phyloP scores from a whole-genome alignment of 768 basidiomycete species.

The Coprinellus micaceus region DNA sequence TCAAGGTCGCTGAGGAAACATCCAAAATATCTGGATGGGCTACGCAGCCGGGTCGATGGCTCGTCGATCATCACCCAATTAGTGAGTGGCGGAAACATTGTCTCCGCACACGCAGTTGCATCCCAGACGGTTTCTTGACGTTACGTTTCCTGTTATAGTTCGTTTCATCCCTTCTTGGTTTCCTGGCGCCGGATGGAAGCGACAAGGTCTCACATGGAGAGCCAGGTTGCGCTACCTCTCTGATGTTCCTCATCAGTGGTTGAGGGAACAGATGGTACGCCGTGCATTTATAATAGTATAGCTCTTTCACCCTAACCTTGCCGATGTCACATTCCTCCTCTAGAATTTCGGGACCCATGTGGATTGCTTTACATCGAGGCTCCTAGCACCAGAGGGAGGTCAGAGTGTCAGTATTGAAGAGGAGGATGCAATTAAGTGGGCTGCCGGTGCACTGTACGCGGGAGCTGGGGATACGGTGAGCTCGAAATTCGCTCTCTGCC shows the following conservation, averaged over 20 bases:
- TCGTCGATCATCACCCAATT: conserved; percentile 41
- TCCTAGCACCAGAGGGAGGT: conserved; percentile 26
- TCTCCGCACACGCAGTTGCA: neutral
- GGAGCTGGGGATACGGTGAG: conserved; percentile 42
- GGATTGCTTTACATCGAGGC: conserved; percentile 44
- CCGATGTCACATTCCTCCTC: neutral
- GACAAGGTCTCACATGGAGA: conserved; percentile 40
- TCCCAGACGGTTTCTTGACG: neutral
- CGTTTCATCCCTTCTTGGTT: conserved; percentile 49
- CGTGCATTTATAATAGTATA: neutral
- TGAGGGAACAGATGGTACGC: conserved; percentile 41
- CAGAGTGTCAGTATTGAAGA: conserved; percentile 23
- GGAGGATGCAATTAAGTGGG: conserved; percentile 47
- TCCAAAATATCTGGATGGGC: conserved; percentile 40
- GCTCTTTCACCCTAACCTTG: neutral
- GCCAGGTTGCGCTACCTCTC: conserved; percentile 32
- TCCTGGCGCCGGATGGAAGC: conserved; percentile 47
- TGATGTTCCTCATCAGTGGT: conserved; percentile 40
- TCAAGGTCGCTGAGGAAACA: conserved; percentile 36
- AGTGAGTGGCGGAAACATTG: conserved; percentile 19
- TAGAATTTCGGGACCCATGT: conserved; percentile 29
- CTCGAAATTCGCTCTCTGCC: too few relatives aligned
- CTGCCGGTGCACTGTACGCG: conserved; percentile 47
- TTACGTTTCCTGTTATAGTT: conserved; percentile 23
- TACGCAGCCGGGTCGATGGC: conserved; percentile 38